Conservation (phyloP, 2,329 filamentous ascomycete species). For the Chalaropsis ovoidea region DNA sequence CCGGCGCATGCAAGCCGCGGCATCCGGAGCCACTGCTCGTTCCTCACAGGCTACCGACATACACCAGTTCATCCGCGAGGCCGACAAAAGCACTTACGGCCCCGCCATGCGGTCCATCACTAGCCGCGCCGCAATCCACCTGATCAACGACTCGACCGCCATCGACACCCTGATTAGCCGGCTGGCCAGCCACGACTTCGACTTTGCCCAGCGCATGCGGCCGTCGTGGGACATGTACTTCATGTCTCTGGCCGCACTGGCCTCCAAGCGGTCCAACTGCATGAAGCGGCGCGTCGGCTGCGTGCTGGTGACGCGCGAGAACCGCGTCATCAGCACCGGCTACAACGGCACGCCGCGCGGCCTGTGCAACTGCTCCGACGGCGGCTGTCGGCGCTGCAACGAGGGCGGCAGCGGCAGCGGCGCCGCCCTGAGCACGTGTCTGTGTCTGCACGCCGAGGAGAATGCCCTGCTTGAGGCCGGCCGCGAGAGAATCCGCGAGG, state of each 20-base stretch:
- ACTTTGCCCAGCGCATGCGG: conserved; percentile 67
- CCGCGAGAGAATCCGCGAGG: conserved; percentile 74
- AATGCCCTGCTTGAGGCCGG: conserved; percentile 93
- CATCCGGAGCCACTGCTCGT: conserved; percentile 21
- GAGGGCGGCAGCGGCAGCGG: conserved; percentile 54
- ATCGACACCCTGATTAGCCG: conserved; percentile 61
- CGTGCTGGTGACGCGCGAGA: conserved; percentile 70
- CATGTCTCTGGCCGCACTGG: conserved; percentile 89
- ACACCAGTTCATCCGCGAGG: conserved; percentile 47
- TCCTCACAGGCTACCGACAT: conserved; percentile 33
- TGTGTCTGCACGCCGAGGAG: conserved; percentile 97
- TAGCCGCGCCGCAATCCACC: conserved; percentile 67
- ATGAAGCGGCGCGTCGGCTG: conserved; percentile 97
- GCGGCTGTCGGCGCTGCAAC: conserved; percentile 84
- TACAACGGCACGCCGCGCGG: conserved; percentile 96
- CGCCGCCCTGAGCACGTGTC: conserved; percentile 68
- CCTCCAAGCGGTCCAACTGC: conserved; percentile 84
- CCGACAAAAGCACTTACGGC: conserved; percentile 68
- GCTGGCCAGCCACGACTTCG: conserved; percentile 63
- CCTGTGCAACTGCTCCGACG: conserved; percentile 81
- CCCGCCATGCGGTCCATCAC: conserved; percentile 60
- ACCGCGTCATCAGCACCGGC: conserved; percentile 83
- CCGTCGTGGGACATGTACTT: conserved; percentile 97
- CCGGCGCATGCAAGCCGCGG: conserved; percentile 32
- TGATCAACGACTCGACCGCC: conserved; percentile 73